Evolutionary conservation across 805 yeast species (phyloP).

Genomic region (Grigorovia humatica): DNA sequence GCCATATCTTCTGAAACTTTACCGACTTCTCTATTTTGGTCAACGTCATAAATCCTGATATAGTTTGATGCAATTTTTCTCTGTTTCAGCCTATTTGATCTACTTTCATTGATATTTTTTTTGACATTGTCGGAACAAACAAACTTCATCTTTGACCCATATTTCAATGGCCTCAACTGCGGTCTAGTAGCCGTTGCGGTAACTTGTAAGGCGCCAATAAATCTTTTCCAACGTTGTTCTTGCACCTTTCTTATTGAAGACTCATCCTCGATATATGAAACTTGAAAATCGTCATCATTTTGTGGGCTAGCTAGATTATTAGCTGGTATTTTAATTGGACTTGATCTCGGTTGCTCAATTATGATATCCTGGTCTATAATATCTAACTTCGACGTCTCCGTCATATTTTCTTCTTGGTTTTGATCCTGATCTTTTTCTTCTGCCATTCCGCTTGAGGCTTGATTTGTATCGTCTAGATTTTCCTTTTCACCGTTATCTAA

Average conservation of each 20-base stretch:
- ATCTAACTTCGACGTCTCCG: not conserved
- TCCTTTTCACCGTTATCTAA: not conserved
- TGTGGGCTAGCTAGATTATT: no score
- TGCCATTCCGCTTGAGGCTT: no score
- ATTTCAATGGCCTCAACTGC: slow-evolving; percentile 34
- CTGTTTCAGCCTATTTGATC: slow-evolving; percentile 16
- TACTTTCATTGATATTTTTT: slow-evolving; percentile 8
- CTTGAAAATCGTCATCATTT: not conserved
- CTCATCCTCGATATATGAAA: not conserved
- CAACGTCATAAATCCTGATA: slow-evolving; percentile 25
- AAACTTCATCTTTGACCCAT: slow-evolving; percentile 35
- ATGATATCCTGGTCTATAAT: not conserved
- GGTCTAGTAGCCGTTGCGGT: slow-evolving; percentile 70
- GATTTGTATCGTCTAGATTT: no score
- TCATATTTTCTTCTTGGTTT: no score
- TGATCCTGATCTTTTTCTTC: no score
- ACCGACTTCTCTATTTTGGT: slow-evolving; percentile 51
- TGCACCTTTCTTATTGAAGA: slow-evolving; percentile 1
- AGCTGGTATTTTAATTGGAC: no score
- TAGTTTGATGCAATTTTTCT: slow-evolving; percentile 24
- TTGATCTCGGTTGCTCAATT: not conserved
- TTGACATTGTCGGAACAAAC: slow-evolving; percentile 26
- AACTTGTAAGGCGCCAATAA: slow-evolving; percentile 49
- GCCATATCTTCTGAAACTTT: slow-evolving; percentile 66
- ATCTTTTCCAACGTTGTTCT: slow-evolving; percentile 31